Evolutionary conservation across 352 stramenopile genomes (phyloP).

Genomic region (Phytophthora pistaciae): DNA sequence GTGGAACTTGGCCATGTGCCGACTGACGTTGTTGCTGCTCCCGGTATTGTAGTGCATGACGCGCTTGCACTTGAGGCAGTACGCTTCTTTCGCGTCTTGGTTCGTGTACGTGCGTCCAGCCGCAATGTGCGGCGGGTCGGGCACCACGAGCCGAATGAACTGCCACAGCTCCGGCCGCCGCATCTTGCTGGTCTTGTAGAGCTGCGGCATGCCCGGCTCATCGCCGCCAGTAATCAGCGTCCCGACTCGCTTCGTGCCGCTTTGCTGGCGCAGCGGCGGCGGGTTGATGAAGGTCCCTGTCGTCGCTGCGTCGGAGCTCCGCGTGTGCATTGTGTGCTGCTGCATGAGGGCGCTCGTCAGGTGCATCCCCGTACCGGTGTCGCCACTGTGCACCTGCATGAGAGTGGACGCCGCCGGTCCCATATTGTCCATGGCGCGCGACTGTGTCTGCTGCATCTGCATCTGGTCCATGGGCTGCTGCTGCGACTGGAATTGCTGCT

Average conservation of each 20-base stretch:
- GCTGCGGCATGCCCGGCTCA: slow-evolving; percentile 37
- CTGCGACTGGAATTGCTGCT: slow-evolving; percentile 34
- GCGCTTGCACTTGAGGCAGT: slow-evolving; percentile 65
- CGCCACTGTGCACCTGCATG: slow-evolving; percentile 29
- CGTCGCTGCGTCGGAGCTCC: slow-evolving; percentile 8
- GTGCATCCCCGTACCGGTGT: slow-evolving; percentile 9
- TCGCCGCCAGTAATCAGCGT: slow-evolving; percentile 18
- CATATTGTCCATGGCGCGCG: slow-evolving; percentile 18
- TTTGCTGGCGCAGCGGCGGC: not conserved
- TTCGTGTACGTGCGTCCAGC: slow-evolving; percentile 57
- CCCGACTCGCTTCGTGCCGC: not conserved
- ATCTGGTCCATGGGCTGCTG: slow-evolving; percentile 19
- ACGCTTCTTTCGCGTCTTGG: slow-evolving; percentile 61
- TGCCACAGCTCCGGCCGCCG: slow-evolving; percentile 63
- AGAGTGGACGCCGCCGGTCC: slow-evolving; percentile 20
- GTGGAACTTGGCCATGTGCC: slow-evolving; percentile 67
- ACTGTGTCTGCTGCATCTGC: slow-evolving; percentile 11
- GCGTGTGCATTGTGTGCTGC: slow-evolving; percentile 3
- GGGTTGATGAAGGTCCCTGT: not conserved
- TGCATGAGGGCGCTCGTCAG: slow-evolving; percentile 17
- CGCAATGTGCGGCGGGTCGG: slow-evolving; percentile 50
- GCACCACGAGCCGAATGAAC: slow-evolving; percentile 63
- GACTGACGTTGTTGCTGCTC: slow-evolving; percentile 66
- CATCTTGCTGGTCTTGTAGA: slow-evolving; percentile 72
- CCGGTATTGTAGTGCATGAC: slow-evolving; percentile 68